phyloP scores from a whole-genome alignment of 164 flowering plant genomes.

The Piper longum region DNA sequence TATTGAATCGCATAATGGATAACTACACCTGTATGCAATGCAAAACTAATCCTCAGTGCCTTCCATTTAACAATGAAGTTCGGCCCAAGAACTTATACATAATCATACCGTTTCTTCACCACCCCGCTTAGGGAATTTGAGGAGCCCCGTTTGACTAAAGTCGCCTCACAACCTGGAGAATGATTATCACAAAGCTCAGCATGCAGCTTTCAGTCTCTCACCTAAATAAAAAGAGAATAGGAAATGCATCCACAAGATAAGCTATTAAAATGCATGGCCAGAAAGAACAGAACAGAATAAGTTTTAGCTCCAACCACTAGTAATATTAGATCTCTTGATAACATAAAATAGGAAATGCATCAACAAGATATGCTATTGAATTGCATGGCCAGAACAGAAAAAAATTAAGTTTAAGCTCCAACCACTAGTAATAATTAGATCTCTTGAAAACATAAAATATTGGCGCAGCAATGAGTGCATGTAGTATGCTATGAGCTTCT shows the following conservation, averaged over 20 bases:
- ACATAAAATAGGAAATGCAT: too few relatives aligned
- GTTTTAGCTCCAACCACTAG: not conserved
- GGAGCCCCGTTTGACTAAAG: conserved; percentile 27
- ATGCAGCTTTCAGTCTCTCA: conserved; percentile 87
- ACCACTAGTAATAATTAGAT: too few relatives aligned
- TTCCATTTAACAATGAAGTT: too few relatives aligned
- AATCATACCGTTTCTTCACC: conserved; percentile 69
- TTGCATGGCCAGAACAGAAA: not conserved
- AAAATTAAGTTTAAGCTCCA: not conserved
- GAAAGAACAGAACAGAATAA: too few relatives aligned
- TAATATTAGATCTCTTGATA: too few relatives aligned
- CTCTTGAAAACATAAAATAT: too few relatives aligned
- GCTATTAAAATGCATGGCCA: not conserved
- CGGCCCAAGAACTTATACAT: too few relatives aligned
- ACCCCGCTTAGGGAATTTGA: conserved; percentile 71
- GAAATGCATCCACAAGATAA: not conserved
- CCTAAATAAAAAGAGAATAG: conserved; percentile 23
- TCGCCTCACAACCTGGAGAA: conserved; percentile 39
- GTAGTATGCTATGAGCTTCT: too few relatives aligned
- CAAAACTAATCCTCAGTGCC: too few relatives aligned
- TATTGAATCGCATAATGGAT: not conserved
- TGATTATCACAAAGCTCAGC: conserved; percentile 80
- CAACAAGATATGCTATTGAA: not conserved
- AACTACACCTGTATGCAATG: not conserved
- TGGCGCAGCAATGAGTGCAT: too few relatives aligned